Evolutionary conservation across 345 rosid genomes (phyloP), one percentile per base, ranked within the genome.

Genomic region (Trapa incisa): DNA sequence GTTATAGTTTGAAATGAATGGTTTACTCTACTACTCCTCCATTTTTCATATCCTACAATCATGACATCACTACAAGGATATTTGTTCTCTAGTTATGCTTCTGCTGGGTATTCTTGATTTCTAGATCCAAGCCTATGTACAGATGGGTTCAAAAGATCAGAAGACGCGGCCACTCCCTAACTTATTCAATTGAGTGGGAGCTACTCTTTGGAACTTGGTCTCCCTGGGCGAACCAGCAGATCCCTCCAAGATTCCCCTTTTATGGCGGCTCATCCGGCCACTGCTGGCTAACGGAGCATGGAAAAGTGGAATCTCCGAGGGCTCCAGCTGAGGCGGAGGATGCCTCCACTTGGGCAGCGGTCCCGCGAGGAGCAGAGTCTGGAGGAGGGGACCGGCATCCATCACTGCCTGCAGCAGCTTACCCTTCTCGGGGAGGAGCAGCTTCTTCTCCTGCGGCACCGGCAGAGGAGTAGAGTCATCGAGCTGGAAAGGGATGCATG

Each of bases 321-420:
- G 81, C 68, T 89, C 89, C 0, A 92, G 91, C 48, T 96, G 96
- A 64, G 98, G 98, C 5, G 98, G 98, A 4, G 98, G 98, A 79
- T 89, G 86, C 42, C 85, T 83, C 98, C 98, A 92, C 73, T 92
- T 90, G 71, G 98, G 98, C 60, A 92, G 80, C 37, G 97, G 97
- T 38, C 96, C 98, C 0, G 98, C 98, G 42, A 92, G 80, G 56
- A 92, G 91, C 1, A 92, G 86, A 37, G 98, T 92, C 76, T 89
- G 88, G 70, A 92, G 80, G 41, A 92, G 81, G 22, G 98, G 98
- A 1, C 98, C 98, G 37, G 98, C 97, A 75, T 89, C 85, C 79
- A 92, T 85, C 35, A 92, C 98, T 47, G 98, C 98, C 65, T 89
- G 90, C 70, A 92, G 75, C 67, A 92, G 93, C 84, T 92, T 92